Base-by-base conservation (phyloP, 2,329 filamentous ascomycete species). In the Dactylellina drechsleri region DNA sequence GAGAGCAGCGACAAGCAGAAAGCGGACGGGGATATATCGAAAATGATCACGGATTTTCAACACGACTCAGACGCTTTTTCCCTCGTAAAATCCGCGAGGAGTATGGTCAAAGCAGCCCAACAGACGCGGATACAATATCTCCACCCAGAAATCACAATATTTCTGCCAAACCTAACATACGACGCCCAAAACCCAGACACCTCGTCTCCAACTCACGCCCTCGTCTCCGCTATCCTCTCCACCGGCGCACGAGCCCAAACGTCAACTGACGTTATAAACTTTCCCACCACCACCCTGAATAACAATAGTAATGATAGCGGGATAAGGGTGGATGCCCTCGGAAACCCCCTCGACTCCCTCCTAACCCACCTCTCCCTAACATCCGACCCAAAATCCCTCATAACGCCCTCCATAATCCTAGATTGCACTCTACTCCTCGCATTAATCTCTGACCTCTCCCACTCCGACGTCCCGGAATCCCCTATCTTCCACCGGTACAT, bases 371-470 rank as follows among this genome's bases (percentile, higher is more conserved):
- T 75, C 45, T 75, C 71, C 26, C 43, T 31, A 20, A 54, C 58
- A 15, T 45, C 71, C 28, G 71, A 76, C 60, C 65, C 72, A 15
- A 66, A 59, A 61, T 60, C 26, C 26, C 66, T 57, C 36, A 76
- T 71, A 43, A 76, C 77, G 79, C 57, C 50, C 13, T 83, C 81
- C 0, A 78, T 89, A 28, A 89, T 90, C 78, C 85, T 90, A 66
- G 88, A 90, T 80, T 89, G 87, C 64, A 92, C 90, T 0, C 87
- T 92, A 54, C 84, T 93, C 4, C 85, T 93, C 4, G 90, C 90
- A 3, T 83, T 93, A 1, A 86, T 90, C 0, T 92, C 90, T 0
- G 90, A 93, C 79, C 82, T 78, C 5, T 75, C 76, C 20, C 79
- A 70, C 52, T 79, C 79, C 3, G 71, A 77, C 5, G 81, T 84